A percentile compares a stretch with the other conserved stretches of the same genome.
phyloP scores from a whole-genome alignment of 2,329 filamentous ascomycete species.

The Botrytis aclada region DNA sequence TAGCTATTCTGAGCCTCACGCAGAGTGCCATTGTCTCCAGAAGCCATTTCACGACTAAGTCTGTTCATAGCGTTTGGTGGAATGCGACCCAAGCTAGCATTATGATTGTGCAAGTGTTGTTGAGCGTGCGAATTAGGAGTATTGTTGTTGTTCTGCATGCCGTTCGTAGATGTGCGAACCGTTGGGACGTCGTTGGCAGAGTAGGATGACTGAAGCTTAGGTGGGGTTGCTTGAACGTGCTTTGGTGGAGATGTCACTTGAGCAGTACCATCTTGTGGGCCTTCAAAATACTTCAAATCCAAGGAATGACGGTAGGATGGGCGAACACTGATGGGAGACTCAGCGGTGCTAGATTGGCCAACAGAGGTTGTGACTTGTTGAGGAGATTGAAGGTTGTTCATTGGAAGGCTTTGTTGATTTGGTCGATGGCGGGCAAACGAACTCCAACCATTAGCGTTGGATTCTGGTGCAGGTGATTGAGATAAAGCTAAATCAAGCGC shows the following conservation, averaged over 20 bases:
- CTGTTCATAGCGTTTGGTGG: conserved; percentile 64
- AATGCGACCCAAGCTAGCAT: conserved; percentile 77
- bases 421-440: conserved; percentile 37
- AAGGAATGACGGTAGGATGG: conserved; percentile 57
- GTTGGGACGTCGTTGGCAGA: conserved; percentile 88
- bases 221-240: conserved; percentile 58
- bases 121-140: conserved; percentile 56
- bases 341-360: conserved; percentile 41
- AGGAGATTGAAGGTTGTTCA: conserved; percentile 30
- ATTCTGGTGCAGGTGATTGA: conserved; percentile 62
- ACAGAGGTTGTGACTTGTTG: conserved; percentile 39
- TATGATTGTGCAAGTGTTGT: conserved; percentile 66
- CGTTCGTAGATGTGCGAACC: conserved; percentile 55
- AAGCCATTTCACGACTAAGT: conserved; percentile 66
- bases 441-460: conserved; percentile 32
- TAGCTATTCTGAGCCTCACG: conserved; percentile 49
- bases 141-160: conserved; percentile 29
- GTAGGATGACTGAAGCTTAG: conserved; percentile 82
- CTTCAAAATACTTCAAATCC: conserved; percentile 49
- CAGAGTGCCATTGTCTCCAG: conserved; percentile 30
- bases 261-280: conserved; percentile 33
- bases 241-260: conserved; percentile 44
- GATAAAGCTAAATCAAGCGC: conserved; percentile 76
- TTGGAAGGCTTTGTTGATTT: conserved; percentile 48
- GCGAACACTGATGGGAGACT: conserved; percentile 48